Evolutionary conservation across 202 grass and related monocot species (phyloP).

Genomic region (Cymbopogon flexuosus): DNA sequence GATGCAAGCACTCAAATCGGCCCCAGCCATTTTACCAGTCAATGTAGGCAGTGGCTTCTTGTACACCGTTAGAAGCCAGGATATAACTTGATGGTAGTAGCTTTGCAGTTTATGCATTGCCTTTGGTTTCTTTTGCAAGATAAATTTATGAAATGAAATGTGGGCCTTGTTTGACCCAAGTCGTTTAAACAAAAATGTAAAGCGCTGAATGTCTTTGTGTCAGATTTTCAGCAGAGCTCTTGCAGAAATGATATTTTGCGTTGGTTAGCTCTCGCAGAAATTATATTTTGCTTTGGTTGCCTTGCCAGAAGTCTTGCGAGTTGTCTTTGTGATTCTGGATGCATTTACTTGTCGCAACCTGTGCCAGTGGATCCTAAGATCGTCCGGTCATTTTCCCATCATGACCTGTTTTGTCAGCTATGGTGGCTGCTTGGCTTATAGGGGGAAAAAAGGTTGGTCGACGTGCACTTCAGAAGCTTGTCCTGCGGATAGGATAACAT

Average conservation of each 20-base stretch:
- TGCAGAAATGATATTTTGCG: neutral
- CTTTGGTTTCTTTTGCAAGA: neutral
- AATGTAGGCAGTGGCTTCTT: constrained; percentile 17
- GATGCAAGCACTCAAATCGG: neutral
- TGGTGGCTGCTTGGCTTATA: too few species aligned
- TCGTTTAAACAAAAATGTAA: neutral
- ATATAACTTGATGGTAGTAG: neutral
- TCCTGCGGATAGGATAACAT: neutral
- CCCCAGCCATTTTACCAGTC: neutral
- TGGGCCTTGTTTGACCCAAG: neutral
- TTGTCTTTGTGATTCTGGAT: neutral
- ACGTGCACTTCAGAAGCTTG: neutral
- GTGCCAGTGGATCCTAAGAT: neutral
- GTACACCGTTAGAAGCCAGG: neutral
- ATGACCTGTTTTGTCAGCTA: neutral
- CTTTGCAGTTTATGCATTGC: neutral
- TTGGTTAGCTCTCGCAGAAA: neutral
- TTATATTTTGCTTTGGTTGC: neutral
- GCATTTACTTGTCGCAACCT: neutral
- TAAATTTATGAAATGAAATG: neutral
- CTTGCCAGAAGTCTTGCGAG: neutral
- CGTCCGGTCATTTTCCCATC: neutral
- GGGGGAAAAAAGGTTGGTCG: neutral
- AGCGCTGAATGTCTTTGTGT: neutral
- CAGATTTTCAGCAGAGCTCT: neutral